These are phyloP conservation scores for Rostrohypoxylon terebratum DNA, from an alignment of 495 filamentous ascomycete species.

Conservation along the genomic window DNA sequence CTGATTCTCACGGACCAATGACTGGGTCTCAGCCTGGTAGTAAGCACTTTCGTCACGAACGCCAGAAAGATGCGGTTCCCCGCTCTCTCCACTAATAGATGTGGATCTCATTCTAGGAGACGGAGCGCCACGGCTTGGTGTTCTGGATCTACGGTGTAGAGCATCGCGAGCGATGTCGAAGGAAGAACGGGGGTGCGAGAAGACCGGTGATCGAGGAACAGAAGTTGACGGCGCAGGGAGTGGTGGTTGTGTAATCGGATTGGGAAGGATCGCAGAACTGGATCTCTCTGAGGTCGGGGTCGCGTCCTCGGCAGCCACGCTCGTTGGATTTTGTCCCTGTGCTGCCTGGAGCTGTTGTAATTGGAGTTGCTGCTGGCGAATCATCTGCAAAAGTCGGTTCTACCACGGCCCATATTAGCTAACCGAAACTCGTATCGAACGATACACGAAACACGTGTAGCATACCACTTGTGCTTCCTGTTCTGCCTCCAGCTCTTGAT, in stretches of 20 bases:
- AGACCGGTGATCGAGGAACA: conserved; percentile 64
- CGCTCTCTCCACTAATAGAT: conserved; percentile 65
- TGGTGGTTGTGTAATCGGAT: conserved; percentile 32
- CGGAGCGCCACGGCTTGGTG: conserved; percentile 67
- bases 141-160: conserved; percentile 65
- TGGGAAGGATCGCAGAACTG: conserved; percentile 57
- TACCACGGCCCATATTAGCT: conserved; percentile 49
- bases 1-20: conserved; percentile 89
- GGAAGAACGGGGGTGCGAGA: conserved; percentile 66
- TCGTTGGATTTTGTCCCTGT: conserved; percentile 57
- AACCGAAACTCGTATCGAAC: neutral
- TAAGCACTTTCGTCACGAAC: conserved; percentile 84
- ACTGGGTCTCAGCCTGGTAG: conserved; percentile 92
- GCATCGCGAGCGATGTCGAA: conserved; percentile 67
- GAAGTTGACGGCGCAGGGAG: conserved; percentile 49
- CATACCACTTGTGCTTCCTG: conserved; percentile 93
- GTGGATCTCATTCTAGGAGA: conserved; percentile 64
- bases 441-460: conserved; percentile 15
- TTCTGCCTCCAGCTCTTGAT: conserved; percentile 94
- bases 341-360: conserved; percentile 72
- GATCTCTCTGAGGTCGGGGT: conserved; percentile 74
- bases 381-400: conserved; percentile 91
- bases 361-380: conserved; percentile 86
- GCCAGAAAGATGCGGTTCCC: conserved; percentile 57
- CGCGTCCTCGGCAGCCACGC: conserved; percentile 74